Evolutionary conservation across 2,329 filamentous ascomycete genomes (phyloP).

Genomic region (Nakataea oryzae): DNA sequence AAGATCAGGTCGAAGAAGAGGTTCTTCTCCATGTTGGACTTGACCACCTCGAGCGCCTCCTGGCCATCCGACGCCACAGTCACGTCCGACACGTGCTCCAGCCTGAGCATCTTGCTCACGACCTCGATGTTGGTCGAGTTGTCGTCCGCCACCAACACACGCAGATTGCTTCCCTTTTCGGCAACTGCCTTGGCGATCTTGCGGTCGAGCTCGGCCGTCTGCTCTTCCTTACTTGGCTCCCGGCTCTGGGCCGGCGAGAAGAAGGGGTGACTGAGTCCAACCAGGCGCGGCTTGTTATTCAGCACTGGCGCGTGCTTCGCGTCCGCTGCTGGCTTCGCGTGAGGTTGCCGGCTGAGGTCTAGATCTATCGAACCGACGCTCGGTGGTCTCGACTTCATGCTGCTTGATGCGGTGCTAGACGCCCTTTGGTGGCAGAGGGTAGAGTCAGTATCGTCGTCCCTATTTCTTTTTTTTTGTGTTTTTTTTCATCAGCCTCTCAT

Average conservation of each 20-base stretch:
- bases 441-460: neutral
- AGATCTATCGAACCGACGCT: slow-evolving; percentile 22
- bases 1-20: slow-evolving; percentile 78
- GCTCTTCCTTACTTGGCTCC: slow-evolving; percentile 38
- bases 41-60: slow-evolving; percentile 80
- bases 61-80: slow-evolving; percentile 80
- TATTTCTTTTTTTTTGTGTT: neutral
- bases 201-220: slow-evolving; percentile 54
- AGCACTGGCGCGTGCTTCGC: slow-evolving; percentile 27
- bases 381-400: slow-evolving; percentile 35
- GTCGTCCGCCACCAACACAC: slow-evolving; percentile 75
- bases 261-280: slow-evolving; percentile 76
- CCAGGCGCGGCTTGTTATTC: slow-evolving; percentile 64
- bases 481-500: neutral
- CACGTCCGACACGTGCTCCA: slow-evolving; percentile 76
- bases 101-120: slow-evolving; percentile 55
- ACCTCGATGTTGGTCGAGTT: slow-evolving; percentile 49
- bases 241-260: slow-evolving; percentile 40
- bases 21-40: slow-evolving; percentile 65
- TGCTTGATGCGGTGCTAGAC: slow-evolving; percentile 45
- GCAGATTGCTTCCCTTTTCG: slow-evolving; percentile 39
- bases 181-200: slow-evolving; percentile 46
- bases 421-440: slow-evolving; percentile 19
- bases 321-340: slow-evolving; percentile 14
- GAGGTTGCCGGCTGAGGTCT: slow-evolving; percentile 27